phyloP scores from a whole-genome alignment of 31 red algal genomes.

The Bonnemaisonia californica region DNA sequence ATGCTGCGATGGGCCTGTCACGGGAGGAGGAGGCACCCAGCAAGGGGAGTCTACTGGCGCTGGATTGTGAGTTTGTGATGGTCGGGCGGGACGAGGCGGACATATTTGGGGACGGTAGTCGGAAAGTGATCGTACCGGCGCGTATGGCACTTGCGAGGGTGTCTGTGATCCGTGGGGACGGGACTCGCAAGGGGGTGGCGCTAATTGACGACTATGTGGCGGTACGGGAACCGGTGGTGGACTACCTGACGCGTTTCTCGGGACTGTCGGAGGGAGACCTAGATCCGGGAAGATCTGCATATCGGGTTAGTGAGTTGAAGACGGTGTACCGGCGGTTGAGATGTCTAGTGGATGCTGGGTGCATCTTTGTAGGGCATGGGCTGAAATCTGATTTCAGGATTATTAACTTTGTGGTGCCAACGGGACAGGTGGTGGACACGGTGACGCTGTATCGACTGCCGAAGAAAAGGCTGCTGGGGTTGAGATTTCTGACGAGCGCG shows the following conservation, averaged over 20 bases:
- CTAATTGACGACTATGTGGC: slow-evolving; percentile 96
- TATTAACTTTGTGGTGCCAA: slow-evolving; percentile 93
- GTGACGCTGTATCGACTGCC: slow-evolving; percentile 83
- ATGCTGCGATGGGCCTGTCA: slow-evolving; percentile 62
- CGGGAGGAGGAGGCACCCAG: slow-evolving; percentile 63
- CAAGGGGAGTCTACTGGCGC: slow-evolving; percentile 74
- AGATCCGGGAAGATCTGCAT: slow-evolving; percentile 53
- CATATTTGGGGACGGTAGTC: slow-evolving; percentile 73
- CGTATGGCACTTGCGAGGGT: slow-evolving; percentile 88
- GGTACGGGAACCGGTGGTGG: slow-evolving; percentile 79
- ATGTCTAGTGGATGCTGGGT: slow-evolving; percentile 85
- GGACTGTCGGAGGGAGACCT: slow-evolving; percentile 85
- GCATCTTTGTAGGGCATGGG: slow-evolving; percentile 94
- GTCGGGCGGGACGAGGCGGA: slow-evolving; percentile 82
- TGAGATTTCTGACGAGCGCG: slow-evolving; percentile 82
- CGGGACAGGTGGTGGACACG: slow-evolving; percentile 90
- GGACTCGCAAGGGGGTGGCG: slow-evolving; percentile 44
- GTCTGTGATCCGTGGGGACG: slow-evolving; percentile 86
- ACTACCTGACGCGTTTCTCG: slow-evolving; percentile 92
- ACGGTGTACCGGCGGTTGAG: slow-evolving; percentile 87
- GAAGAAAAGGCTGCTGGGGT: slow-evolving; percentile 78
- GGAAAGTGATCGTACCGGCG: slow-evolving; percentile 81
- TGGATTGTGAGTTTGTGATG: slow-evolving; percentile 98
- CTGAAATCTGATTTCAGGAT: slow-evolving; percentile 95
- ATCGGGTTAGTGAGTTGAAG: slow-evolving; percentile 78